phyloP scores from a whole-genome alignment of 1,139 yeast species.

The Geotrichum bryndzae region DNA sequence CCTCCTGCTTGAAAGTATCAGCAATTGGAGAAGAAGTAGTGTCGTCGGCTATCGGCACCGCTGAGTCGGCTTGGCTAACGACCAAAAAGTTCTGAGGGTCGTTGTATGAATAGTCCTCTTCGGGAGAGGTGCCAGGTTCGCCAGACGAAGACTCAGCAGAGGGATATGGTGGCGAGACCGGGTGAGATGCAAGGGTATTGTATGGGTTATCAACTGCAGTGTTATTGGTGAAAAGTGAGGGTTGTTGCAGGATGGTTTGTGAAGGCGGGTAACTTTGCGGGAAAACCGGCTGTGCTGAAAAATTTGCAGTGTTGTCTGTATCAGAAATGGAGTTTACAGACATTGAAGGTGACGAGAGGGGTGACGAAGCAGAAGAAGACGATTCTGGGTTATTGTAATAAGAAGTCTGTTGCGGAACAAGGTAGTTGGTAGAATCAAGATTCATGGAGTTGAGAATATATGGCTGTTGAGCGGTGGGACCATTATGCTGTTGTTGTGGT shows the following conservation, averaged over 20 bases:
- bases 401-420: constrained; percentile 1
- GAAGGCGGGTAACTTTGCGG: not conserved
- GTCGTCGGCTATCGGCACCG: constrained; percentile 6
- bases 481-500: not conserved
- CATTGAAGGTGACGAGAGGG: constrained; percentile 14
- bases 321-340: constrained; percentile 13
- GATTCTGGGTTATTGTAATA: not conserved
- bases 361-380: constrained; percentile 11
- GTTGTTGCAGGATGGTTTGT: constrained; percentile 1
- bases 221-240: not conserved
- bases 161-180: constrained; percentile 18
- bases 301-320: constrained; percentile 11
- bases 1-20: constrained; percentile 3
- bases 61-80: constrained; percentile 4
- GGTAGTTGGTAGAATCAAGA: constrained; percentile 1
- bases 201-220: not conserved
- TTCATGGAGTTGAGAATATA: constrained; percentile 1
- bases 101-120: constrained; percentile 8
- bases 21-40: constrained; percentile 8
- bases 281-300: constrained; percentile 1
- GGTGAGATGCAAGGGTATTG: constrained; percentile 5
- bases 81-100: not conserved
- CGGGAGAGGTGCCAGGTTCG: constrained; percentile 15
- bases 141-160: constrained; percentile 13
- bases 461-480: not conserved